Percentiles rank a stretch among this genome's conserved stretches.
Conservation (phyloP, 257 asterid species). For the Solanum chilense region DNA sequence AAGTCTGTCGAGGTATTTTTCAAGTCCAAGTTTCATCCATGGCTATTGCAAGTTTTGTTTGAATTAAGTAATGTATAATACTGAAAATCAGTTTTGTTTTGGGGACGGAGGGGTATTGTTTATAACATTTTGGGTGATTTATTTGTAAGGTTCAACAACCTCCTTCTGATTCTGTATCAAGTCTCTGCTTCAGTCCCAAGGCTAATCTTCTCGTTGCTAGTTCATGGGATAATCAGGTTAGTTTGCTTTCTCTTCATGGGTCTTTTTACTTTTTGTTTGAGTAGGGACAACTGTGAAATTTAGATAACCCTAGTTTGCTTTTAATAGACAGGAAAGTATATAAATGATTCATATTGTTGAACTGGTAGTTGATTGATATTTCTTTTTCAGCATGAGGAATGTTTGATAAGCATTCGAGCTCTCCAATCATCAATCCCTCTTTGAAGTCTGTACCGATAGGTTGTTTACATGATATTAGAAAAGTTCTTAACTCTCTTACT, state of each 20-base stretch:
- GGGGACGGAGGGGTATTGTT: background rate
- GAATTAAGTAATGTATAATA: background rate
- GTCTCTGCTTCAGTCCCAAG: conserved; percentile 80
- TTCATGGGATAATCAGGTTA: conserved; percentile 97
- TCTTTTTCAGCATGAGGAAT: background rate
- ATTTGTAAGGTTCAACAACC: conserved; percentile 53
- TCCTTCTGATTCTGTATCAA: conserved; percentile 77
- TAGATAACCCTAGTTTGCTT: background rate
- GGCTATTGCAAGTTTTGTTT: background rate
- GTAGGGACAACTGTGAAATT: background rate
- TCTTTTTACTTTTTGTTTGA: background rate
- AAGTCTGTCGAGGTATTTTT: conserved; percentile 65
- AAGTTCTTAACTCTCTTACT: background rate
- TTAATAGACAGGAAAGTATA: background rate
- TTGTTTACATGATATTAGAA: background rate
- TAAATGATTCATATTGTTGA: background rate
- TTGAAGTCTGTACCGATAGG: background rate
- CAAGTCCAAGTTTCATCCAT: background rate
- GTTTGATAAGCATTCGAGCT: background rate
- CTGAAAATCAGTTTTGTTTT: background rate
- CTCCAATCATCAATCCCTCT: background rate
- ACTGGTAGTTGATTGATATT: background rate
- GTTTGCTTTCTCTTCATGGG: background rate
- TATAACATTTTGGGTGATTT: background rate
- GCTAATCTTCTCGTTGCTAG: conserved; percentile 72